phyloP scores from a whole-genome alignment of 1,284 basidiomycete genomes.

The Laetiporus sulphureus region DNA sequence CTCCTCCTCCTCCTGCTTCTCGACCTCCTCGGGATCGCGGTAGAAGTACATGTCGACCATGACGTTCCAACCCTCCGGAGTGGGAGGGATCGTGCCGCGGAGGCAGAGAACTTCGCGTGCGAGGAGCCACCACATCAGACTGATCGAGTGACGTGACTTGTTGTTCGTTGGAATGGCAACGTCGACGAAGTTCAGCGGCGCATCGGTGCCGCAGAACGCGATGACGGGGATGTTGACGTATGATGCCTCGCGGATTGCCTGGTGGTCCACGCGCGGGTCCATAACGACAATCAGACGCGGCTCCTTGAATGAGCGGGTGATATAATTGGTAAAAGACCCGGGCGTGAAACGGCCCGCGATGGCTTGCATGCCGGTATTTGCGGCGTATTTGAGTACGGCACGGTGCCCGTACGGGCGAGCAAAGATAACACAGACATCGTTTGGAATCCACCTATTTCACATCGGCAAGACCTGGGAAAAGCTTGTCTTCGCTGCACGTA shows the following conservation, averaged over 20 bases:
- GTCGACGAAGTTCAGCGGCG: conserved; percentile 95
- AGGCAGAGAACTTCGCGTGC: conserved; percentile 96
- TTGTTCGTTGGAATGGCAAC: conserved; percentile 99
- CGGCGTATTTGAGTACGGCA: conserved; percentile 96
- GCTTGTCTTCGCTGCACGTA: conserved; percentile 90
- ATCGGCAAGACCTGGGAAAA: conserved; percentile 99
- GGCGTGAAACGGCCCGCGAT: conserved; percentile 99
- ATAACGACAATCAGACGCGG: conserved; percentile 97
- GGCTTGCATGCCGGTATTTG: conserved; percentile 96
- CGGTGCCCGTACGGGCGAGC: conserved; percentile 98
- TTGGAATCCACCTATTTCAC: conserved; percentile 98
- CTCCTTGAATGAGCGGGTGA: conserved; percentile 99
- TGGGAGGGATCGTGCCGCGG: conserved; percentile 87
- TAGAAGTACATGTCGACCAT: conserved; percentile 99
- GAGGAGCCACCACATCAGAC: conserved; percentile 98
- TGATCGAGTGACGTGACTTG: conserved; percentile 96
- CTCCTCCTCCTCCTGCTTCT: conserved; percentile 93
- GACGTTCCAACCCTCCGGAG: conserved; percentile 89
- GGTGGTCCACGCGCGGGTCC: conserved; percentile 98
- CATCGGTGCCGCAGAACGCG: conserved; percentile 97
- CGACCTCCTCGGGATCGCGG: conserved; percentile 98
- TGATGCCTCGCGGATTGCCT: conserved; percentile 98
- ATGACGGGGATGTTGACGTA: conserved; percentile 99
- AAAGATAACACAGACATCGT: conserved; percentile 97
- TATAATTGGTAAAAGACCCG: conserved; percentile 99